phyloP scores from a whole-genome alignment of 2,329 filamentous ascomycete species.

The Fusarium sp. region DNA sequence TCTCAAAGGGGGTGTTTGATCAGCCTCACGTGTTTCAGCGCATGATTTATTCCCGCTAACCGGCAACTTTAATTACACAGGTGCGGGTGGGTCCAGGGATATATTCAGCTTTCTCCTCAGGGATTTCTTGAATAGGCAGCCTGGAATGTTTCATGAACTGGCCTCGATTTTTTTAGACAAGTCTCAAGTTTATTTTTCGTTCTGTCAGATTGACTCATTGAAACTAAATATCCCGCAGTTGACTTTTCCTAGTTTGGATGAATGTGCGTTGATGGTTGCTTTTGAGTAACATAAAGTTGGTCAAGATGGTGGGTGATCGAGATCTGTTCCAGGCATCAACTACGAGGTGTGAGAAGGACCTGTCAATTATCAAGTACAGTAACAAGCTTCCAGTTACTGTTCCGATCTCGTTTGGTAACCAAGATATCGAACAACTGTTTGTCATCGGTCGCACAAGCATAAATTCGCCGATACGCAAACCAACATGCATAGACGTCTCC shows the following conservation, averaged over 20 bases:
- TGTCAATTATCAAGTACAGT: no score
- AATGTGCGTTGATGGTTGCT: neutral
- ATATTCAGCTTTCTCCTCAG: neutral
- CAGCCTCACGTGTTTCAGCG: neutral
- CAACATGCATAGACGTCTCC: neutral
- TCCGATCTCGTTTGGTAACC: neutral
- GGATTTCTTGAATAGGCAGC: neutral
- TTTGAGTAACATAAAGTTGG: neutral
- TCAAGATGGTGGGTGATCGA: neutral
- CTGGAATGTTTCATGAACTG: neutral
- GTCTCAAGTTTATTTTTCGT: neutral
- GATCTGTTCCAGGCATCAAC: neutral
- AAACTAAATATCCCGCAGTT: neutral
- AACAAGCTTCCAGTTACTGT: neutral
- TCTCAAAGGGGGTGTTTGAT: neutral
- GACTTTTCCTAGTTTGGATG: neutral
- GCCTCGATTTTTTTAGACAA: neutral
- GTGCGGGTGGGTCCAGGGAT: neutral
- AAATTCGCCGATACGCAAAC: neutral
- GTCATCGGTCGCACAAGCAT: neutral
- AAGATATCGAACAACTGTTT: neutral
- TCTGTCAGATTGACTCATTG: neutral
- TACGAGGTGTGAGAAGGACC: neutral
- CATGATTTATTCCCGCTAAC: conserved; percentile 1
- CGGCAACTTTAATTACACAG: neutral